Evolutionary conservation across 176 grass and related monocot genomes (phyloP), one percentile per base, ranked within the genome.

Genomic region (Rhipidocladum racemiflorum): DNA sequence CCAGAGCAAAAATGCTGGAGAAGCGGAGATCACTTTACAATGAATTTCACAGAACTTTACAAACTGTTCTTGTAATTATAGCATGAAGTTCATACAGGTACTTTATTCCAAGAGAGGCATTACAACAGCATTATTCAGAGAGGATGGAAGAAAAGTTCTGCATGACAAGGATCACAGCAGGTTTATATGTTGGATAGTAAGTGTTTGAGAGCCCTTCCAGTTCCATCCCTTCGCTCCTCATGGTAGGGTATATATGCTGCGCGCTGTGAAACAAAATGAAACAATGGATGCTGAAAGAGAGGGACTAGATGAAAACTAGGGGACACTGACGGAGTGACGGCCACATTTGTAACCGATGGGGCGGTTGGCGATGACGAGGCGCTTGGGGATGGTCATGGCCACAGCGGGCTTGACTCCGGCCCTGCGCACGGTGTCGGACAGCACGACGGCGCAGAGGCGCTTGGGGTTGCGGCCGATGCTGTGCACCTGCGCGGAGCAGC

Each of bases 301-400:
- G n/a, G 15, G 70, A 10, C 15, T 57, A 11, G 1, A n/a, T 57
- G 54, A 60, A 29, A 15, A 43, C 23, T 6, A 36, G 16, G 60
- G 50, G 11, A 20, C 2, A 15, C 4, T 7, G 2, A 78, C 77
- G n/a, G n/a, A n/a, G n/a, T 61, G 59, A 92, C 92, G 88, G 76
- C 95, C 92, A 49, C 95, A 97, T 78, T 97, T 94, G 84, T 94
- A 97, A 23, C 92, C 95, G 36, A 92, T 49, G 36, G 90, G 92
- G 32, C 95, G 92, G 68, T 86, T 78, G 30, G 77, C 86, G 65
- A 97, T 44, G 84, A 87, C 93, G 90, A 92, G 94, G 70, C 92
- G 86, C 79, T 97, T 97, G 59, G 90, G 92, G 30, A 97, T 94
- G 32, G 90, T 91, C 61, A 94, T 89, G 59, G 92, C 95, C 9